Conservation (phyloP, 768 basidiomycete species). For the Leccinellum luteum region DNA sequence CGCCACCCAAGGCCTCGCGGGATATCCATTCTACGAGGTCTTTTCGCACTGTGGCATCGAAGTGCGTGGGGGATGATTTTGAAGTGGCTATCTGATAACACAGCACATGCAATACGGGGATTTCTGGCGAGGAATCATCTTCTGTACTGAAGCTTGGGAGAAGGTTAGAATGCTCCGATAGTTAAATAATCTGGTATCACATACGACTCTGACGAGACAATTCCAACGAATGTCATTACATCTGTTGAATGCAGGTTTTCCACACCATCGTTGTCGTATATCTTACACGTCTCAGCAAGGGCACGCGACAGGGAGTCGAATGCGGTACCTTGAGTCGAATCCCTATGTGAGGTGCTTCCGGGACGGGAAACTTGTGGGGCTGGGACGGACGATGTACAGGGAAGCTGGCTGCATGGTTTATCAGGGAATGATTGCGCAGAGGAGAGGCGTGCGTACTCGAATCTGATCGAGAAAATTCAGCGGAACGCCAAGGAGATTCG, state of each 20-base stretch:
- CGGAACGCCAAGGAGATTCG: constrained; percentile 55
- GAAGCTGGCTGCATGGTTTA: constrained; percentile 19
- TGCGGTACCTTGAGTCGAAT: constrained; percentile 63
- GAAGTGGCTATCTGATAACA: constrained; percentile 34
- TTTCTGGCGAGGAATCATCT: constrained; percentile 33
- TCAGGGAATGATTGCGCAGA: neutral
- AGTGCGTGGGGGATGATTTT: constrained; percentile 1
- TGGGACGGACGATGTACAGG: constrained; percentile 28
- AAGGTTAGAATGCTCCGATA: constrained; percentile 14
- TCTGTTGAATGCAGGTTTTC: constrained; percentile 59
- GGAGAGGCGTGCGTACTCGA: constrained; percentile 17
- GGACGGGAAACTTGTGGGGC: constrained; percentile 66
- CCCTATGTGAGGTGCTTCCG: constrained; percentile 56
- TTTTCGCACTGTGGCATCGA: constrained; percentile 35
- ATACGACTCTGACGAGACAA: constrained; percentile 64
- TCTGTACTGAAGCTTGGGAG: constrained; percentile 39
- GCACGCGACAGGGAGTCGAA: neutral
- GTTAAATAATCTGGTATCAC: constrained; percentile 24
- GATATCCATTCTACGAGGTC: constrained; percentile 75
- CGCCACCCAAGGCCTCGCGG: constrained; percentile 63
- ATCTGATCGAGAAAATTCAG: constrained; percentile 26
- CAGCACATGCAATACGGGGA: constrained; percentile 70
- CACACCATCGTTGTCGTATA: constrained; percentile 50
- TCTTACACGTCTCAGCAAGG: constrained; percentile 35
- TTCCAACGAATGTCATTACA: constrained; percentile 67